Percentiles rank a stretch among this genome's conserved stretches.
phyloP scores from a whole-genome alignment of 495 filamentous ascomycete species.

The Penicillium subrubescens region DNA sequence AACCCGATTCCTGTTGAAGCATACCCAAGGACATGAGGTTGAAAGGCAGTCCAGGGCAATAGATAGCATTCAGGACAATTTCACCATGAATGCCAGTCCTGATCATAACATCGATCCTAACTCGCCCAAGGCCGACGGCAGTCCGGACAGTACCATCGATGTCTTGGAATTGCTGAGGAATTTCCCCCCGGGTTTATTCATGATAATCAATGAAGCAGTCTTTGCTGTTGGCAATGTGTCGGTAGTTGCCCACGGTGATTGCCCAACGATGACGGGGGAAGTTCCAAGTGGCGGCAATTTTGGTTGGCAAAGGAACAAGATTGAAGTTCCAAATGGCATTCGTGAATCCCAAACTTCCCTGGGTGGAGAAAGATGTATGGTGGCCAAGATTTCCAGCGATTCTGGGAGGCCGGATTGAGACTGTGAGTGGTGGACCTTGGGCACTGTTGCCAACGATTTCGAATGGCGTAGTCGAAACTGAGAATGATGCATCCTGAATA shows the following conservation, averaged over 20 bases:
- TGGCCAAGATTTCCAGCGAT: neutral
- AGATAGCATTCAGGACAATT: neutral
- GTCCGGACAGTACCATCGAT: neutral
- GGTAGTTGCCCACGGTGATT: neutral
- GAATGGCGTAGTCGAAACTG: no score
- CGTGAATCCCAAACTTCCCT: no score
- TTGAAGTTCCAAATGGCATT: neutral
- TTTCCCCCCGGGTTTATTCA: neutral
- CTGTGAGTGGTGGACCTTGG: neutral
- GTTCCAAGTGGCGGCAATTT: neutral
- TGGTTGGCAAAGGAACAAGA: neutral
- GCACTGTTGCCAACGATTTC: neutral
- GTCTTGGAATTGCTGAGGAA: neutral
- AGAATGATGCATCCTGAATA: neutral
- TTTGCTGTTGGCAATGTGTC: neutral
- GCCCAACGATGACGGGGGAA: neutral
- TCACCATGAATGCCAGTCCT: neutral
- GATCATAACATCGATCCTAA: neutral
- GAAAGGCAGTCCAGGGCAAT: neutral
- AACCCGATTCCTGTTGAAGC: neutral
- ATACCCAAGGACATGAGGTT: neutral
- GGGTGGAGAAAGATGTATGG: no score
- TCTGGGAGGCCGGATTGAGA: neutral
- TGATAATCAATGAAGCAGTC: neutral
- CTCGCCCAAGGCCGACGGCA: neutral